phyloP scores from a whole-genome alignment of 768 basidiomycete genomes.

The Mycena galericulata region DNA sequence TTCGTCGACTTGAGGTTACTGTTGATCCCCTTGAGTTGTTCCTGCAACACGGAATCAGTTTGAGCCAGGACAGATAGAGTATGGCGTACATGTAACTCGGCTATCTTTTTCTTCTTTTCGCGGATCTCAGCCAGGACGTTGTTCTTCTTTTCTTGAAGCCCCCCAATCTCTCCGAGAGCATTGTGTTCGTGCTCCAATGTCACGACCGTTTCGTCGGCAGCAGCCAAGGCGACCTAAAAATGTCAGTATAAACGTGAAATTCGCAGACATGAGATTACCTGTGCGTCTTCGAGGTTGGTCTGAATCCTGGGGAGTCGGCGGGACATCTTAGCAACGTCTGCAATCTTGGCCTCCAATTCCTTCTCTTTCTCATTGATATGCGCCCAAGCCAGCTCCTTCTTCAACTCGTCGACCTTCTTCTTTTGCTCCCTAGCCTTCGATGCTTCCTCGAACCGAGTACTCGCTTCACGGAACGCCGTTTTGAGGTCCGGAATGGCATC shows the following conservation, averaged over 20 bases:
- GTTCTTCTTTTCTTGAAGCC: slow-evolving; percentile 54
- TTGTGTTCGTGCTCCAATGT: slow-evolving; percentile 53
- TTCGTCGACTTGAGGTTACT: slow-evolving; percentile 48
- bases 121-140: slow-evolving; percentile 56
- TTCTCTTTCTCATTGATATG: slow-evolving; percentile 79
- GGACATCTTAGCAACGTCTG: slow-evolving; percentile 50
- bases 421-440: slow-evolving; percentile 78
- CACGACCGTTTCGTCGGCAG: slow-evolving; percentile 48
- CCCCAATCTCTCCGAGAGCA: slow-evolving; percentile 59
- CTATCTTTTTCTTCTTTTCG: slow-evolving; percentile 57
- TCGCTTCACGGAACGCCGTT: slow-evolving; percentile 66
- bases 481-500: slow-evolving; percentile 85
- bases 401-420: slow-evolving; percentile 73
- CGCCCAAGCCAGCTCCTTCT: slow-evolving; percentile 90
- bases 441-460: slow-evolving; percentile 76
- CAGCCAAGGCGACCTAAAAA: slow-evolving; percentile 14
- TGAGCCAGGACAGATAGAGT: not conserved
- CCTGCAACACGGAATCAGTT: slow-evolving; percentile 47
- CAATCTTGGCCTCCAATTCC: slow-evolving; percentile 57
- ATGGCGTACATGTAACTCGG: slow-evolving; percentile 56
- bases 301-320: slow-evolving; percentile 54
- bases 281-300: slow-evolving; percentile 46
- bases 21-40: slow-evolving; percentile 64
- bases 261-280: slow-evolving; percentile 50
- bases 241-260: slow-evolving; percentile 27